Conservation (phyloP, 371 early-diverging fungal species). For the Entomophthora muscae region DNA sequence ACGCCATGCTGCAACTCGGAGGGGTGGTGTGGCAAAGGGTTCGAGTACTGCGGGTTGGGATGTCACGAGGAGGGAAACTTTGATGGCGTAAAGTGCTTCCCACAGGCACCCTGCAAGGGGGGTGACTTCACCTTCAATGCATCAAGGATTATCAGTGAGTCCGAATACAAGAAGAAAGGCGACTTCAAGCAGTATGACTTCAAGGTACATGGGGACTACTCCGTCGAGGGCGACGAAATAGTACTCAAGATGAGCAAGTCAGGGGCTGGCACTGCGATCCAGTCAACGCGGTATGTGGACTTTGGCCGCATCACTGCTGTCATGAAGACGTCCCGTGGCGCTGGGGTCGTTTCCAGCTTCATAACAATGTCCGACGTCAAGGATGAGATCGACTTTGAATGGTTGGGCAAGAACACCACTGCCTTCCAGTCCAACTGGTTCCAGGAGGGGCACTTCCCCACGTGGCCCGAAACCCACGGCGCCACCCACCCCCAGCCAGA, state of each 20-base stretch:
- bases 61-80: constrained; percentile 1
- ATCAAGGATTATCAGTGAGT: neutral
- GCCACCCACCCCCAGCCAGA: constrained; percentile 10
- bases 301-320: constrained; percentile 9
- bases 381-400: constrained; percentile 23
- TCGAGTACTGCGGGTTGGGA: neutral
- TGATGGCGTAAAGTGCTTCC: constrained; percentile 1
- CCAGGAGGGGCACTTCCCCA: constrained; percentile 8
- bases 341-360: constrained; percentile 18
- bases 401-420: constrained; percentile 11
- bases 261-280: neutral
- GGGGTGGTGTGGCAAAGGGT: constrained; percentile 8
- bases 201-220: neutral
- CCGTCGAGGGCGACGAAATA: neutral
- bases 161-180: neutral
- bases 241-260: constrained; percentile 1
- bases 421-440: constrained; percentile 14
- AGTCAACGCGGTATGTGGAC: constrained; percentile 5
- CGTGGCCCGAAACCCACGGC: constrained; percentile 9
- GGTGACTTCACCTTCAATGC: neutral
- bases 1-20: constrained; percentile 6
- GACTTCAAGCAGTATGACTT: constrained; percentile 1
- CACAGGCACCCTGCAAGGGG: neutral
- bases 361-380: constrained; percentile 17
- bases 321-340: constrained; percentile 9